Evolutionary conservation across 805 yeast genomes (phyloP), one percentile per base, ranked within the genome.

Genomic region (Candida oleophila): DNA sequence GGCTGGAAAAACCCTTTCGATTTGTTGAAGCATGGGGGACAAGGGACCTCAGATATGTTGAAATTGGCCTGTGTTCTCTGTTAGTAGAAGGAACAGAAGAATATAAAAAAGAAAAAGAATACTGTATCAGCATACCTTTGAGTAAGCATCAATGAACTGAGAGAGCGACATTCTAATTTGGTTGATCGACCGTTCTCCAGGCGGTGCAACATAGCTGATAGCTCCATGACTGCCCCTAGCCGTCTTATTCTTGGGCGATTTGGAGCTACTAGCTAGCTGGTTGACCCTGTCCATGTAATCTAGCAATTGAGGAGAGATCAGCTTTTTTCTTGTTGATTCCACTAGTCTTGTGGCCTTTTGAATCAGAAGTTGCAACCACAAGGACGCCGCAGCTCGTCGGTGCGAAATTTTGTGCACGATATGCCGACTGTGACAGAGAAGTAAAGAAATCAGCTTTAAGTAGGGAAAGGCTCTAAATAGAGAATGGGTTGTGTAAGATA

Each of bases 91-190:
- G 2, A n/a, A 9, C 22, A 18, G 9, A 28, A 11, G 8, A 21
- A 14, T 28, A 25, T 41, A 7, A 32, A 9, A 7, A 8, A 33
- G 7, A 8, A 8, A 33, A 33, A 8, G 18, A 33, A 33, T 14
- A 15, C 7, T 15, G 20, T 12, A 19, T 15, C 2, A 19, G 55
- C 69, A 34, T 61, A 67, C 71, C 51, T 66, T 64, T 1, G 74
- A 75, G 55, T 82, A 82, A 1, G 74, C 73, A 51, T 81, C 85
- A 30, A 80, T 58, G 47, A 81, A 82, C 49, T 80, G 80, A 9
- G 80, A 71, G 45, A 64, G 73, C 0, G 84, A 78, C 34, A 62
- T 43, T 4, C 58, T 51, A 22, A 68, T 52, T 12, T 60, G 59
- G 2, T 50, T 49, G 19, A 60, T 46, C 3, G 43, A 15, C 39